phyloP scores from a whole-genome alignment of 1,139 yeast genomes.

The Geotrichum macrosporum region DNA sequence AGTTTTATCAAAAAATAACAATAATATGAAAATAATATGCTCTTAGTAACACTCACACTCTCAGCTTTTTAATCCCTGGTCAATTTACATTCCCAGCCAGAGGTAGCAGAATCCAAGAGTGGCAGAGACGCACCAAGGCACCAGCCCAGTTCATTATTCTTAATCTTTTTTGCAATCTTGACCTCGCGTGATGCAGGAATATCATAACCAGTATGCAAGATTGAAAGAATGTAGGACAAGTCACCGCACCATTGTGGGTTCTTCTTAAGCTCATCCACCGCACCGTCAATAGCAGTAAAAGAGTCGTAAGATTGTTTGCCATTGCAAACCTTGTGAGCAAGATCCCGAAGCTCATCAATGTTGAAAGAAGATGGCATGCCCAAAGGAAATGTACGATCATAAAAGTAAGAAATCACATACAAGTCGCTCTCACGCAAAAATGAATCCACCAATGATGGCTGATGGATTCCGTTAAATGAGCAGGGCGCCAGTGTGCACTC shows the following conservation, averaged over 20 bases:
- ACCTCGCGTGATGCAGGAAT: constrained; percentile 86
- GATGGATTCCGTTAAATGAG: constrained; percentile 90
- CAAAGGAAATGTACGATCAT: constrained; percentile 82
- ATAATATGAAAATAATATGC: too few relatives aligned
- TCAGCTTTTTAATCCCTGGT: constrained; percentile 12
- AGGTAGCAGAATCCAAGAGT: constrained; percentile 55
- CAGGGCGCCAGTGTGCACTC: constrained; percentile 71
- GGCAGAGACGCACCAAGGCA: constrained; percentile 97
- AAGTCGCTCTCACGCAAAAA: constrained; percentile 65
- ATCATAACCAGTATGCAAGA: constrained; percentile 92
- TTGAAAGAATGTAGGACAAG: constrained; percentile 79
- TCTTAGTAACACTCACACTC: too few relatives aligned
- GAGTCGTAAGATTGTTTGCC: constrained; percentile 74
- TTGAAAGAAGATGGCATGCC: constrained; percentile 93
- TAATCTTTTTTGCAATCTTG: constrained; percentile 84
- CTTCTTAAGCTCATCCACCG: constrained; percentile 56
- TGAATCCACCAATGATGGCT: constrained; percentile 79
- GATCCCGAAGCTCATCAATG: constrained; percentile 72
- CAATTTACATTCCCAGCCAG: constrained; percentile 63
- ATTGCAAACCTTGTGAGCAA: constrained; percentile 78
- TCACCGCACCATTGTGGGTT: constrained; percentile 96
- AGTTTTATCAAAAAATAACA: too few relatives aligned
- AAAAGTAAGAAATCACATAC: constrained; percentile 82
- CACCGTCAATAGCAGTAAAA: constrained; percentile 55
- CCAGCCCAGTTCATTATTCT: constrained; percentile 93